These are phyloP conservation scores for Daldinia concentrica DNA, from an alignment of 495 filamentous ascomycete genomes.

Conservation along the genomic window DNA sequence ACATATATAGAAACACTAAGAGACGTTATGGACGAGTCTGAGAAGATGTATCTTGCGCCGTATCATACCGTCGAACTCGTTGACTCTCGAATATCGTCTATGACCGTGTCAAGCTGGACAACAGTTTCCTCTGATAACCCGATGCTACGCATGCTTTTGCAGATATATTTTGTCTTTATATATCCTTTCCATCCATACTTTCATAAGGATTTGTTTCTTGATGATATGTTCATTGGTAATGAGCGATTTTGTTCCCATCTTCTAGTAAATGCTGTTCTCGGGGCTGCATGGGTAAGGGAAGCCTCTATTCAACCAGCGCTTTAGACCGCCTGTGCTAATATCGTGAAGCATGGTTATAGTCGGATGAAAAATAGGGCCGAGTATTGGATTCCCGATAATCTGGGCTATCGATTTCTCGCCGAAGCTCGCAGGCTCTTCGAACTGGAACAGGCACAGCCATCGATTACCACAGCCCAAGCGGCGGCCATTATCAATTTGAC, in stretches of 20 bases:
- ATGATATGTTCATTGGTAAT: conserved; percentile 32
- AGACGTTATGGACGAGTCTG: conserved; percentile 8
- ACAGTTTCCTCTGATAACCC: conserved; percentile 32
- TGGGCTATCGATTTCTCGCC: conserved; percentile 53
- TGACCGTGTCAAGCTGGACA: conserved; percentile 35
- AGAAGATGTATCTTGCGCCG: conserved; percentile 35
- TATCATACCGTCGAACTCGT: conserved; percentile 38
- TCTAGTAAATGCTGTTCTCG: conserved; percentile 49
- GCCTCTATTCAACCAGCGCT: background rate
- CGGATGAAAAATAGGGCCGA: conserved; percentile 45
- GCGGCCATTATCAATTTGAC: conserved; percentile 43
- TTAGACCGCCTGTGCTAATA: conserved; percentile 2
- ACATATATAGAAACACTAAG: conserved; percentile 1
- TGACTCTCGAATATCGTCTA: conserved; percentile 34
- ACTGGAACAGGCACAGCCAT: conserved; percentile 40
- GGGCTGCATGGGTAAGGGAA: conserved; percentile 47
- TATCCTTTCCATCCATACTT: conserved; percentile 36
- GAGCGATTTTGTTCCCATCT: conserved; percentile 35
- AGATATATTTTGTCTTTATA: conserved; percentile 39
- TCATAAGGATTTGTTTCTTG: conserved; percentile 39
- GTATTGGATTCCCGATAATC: conserved; percentile 50
- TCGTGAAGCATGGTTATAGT: conserved; percentile 45
- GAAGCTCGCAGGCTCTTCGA: conserved; percentile 53
- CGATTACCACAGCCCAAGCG: conserved; percentile 50
- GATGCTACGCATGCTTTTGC: conserved; percentile 33